Evolutionary conservation across 495 filamentous ascomycete species (phyloP), one percentile per base, ranked within the genome.

Genomic region (Tetracladium setigerum): DNA sequence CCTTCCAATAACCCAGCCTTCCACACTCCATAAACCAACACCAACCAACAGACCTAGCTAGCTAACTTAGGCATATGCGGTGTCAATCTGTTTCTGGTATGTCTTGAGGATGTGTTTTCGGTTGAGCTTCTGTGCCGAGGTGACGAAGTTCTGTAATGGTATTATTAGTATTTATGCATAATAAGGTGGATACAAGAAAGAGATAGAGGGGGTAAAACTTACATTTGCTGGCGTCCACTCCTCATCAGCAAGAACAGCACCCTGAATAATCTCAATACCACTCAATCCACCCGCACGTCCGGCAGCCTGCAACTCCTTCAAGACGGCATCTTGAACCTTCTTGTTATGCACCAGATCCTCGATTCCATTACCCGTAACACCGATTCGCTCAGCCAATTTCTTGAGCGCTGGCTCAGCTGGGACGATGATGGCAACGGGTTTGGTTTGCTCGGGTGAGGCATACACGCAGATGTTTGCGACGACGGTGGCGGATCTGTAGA

Each of bases 211-310:
- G 30, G 10, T 3, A 50, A 38, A 44, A 74, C 89, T 81, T 74
- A 95, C 91, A 67, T 95, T 97, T 44, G 94, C 85, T 41, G 92
- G 86, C 19, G 85, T 96, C 92, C 92, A 98, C 63, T 98, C 92
- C 65, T 98, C 91, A 53, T 95, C 89, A 1, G 88, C 85, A 61
- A 98, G 63, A 5, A 95, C 88, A 13, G 94, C 88, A 51, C 92
- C 92, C 48, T 88, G 83, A 55, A 98, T 84, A 41, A 96, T 87
- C 70, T 98, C 92, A 55, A 94, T 89, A 17, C 87, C 84, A 14
- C 70, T 73, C 41, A 98, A 71, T 7, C 89, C 87, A 54, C 84
- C 87, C 31, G 78, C 74, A 51, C 76, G 78, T 37, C 91, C 92
- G 1, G 77, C 76, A 24, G 59, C 64, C 66, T 95, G 88, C 36